Conservation (phyloP, 768 basidiomycete species). For the Mycena haematopus region DNA sequence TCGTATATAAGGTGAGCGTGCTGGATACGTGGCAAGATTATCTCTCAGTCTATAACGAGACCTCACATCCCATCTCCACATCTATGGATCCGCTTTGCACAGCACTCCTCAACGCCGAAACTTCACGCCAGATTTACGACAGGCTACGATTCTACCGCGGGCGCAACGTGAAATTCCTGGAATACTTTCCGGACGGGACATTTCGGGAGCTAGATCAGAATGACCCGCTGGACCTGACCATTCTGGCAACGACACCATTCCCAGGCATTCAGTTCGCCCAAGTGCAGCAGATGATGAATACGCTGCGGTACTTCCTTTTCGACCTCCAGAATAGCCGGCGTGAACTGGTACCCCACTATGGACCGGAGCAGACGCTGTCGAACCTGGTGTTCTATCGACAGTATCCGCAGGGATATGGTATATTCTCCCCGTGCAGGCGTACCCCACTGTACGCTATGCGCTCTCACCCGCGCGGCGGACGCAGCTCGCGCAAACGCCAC, state of each 20-base stretch:
- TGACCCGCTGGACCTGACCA: slow-evolving; percentile 11
- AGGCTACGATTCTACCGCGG: slow-evolving; percentile 6
- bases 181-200: slow-evolving; percentile 21
- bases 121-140: slow-evolving; percentile 10
- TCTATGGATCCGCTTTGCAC: slow-evolving; percentile 21
- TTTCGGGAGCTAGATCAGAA: slow-evolving; percentile 9
- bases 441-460: neutral
- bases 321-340: slow-evolving; percentile 21
- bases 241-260: slow-evolving; percentile 19
- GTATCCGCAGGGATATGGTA: slow-evolving; percentile 3
- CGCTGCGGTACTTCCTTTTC: slow-evolving; percentile 25
- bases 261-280: neutral
- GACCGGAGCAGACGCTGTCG: slow-evolving; percentile 22
- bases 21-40: neutral
- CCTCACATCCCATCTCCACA: neutral
- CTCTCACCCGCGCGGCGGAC: neutral
- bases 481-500: slow-evolving; percentile 13
- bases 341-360: slow-evolving; percentile 17
- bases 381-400: slow-evolving; percentile 22
- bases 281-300: slow-evolving; percentile 24
- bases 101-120: slow-evolving; percentile 19
- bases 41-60: too few species aligned
- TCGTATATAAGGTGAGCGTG: slow-evolving; percentile 8
- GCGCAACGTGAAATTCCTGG: slow-evolving; percentile 23
- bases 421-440: slow-evolving; percentile 18